Percentiles rank a stretch among this genome's conserved stretches.
Conservation (phyloP, 176 grass and related monocot species). For the sorghum (Sorghum bicolor) region DNA sequence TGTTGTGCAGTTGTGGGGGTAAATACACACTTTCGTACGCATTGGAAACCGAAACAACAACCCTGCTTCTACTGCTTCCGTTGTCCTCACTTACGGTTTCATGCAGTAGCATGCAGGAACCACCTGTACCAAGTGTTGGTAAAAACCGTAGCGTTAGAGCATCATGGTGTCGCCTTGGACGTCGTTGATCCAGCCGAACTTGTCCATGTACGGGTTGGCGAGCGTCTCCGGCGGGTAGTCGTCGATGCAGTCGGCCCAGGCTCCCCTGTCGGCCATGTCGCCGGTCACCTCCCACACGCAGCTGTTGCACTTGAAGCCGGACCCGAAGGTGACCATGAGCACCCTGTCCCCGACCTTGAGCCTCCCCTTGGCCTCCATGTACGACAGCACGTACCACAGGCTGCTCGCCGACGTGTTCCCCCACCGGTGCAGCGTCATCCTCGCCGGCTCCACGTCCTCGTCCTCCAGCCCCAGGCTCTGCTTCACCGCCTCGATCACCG, state of each 20-base stretch:
- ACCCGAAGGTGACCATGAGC: slow-evolving; percentile 72
- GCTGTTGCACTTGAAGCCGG: slow-evolving; percentile 80
- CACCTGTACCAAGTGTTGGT: too few relatives aligned
- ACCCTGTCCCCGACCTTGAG: slow-evolving; percentile 47
- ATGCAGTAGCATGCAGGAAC: neutral
- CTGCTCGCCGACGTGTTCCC: slow-evolving; percentile 73
- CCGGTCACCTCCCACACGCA: slow-evolving; percentile 61
- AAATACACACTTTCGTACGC: neutral
- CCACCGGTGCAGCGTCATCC: slow-evolving; percentile 77
- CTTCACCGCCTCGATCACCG: slow-evolving; percentile 58
- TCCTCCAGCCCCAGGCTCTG: slow-evolving; percentile 45
- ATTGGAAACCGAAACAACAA: too few relatives aligned
- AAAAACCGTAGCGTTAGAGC: too few relatives aligned
- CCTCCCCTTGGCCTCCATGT: slow-evolving; percentile 69
- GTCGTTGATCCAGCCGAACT: slow-evolving; percentile 58
- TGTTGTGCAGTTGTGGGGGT: neutral
- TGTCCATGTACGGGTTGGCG: slow-evolving; percentile 58
- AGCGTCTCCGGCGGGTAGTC: slow-evolving; percentile 50
- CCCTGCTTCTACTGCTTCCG: neutral
- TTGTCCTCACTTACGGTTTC: neutral
- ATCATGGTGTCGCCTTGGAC: slow-evolving; percentile 11
- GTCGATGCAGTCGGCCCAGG: slow-evolving; percentile 59
- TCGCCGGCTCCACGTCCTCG: slow-evolving; percentile 51
- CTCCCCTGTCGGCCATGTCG: slow-evolving; percentile 42
- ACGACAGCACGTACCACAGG: slow-evolving; percentile 69